Conservation (phyloP, 164 flowering plant species). For the Magnolia kwangsiensis region DNA sequence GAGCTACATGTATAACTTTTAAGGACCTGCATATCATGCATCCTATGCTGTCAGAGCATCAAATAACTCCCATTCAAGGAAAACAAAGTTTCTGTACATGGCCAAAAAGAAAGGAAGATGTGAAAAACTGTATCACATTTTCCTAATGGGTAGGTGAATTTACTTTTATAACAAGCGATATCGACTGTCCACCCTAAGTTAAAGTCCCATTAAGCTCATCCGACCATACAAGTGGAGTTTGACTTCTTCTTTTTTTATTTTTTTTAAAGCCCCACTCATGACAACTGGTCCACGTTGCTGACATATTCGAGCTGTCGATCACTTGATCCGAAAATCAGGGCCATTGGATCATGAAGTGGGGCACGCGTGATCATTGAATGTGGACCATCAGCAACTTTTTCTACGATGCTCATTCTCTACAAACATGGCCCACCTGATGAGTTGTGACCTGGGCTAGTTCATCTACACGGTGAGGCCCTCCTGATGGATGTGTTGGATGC, state of each 20-base stretch:
- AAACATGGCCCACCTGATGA: background rate
- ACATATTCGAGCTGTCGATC: background rate
- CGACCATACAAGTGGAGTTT: background rate
- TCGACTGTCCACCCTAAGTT: conserved; percentile 5
- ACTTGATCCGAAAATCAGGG: background rate
- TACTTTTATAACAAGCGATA: conserved; percentile 11
- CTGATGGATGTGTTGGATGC: background rate
- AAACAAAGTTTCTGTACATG: too few species aligned
- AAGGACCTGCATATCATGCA: too few species aligned
- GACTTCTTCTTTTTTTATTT: background rate
- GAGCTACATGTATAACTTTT: too few species aligned
- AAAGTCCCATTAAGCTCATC: conserved; percentile 4
- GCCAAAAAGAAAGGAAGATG: background rate
- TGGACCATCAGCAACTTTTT: background rate
- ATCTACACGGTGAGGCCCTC: background rate
- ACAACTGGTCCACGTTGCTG: background rate
- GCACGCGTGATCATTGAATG: background rate
- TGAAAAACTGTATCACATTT: background rate
- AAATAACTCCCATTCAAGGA: too few species aligned
- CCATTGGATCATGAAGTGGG: background rate
- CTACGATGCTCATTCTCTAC: background rate
- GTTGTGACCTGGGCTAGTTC: background rate
- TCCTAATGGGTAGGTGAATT: conserved; percentile 10
- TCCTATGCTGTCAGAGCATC: too few species aligned
- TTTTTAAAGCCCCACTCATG: too few species aligned